These are phyloP conservation scores for Fusarium denticulatum DNA, from an alignment of 2,329 filamentous ascomycete genomes.

Conservation along the genomic window DNA sequence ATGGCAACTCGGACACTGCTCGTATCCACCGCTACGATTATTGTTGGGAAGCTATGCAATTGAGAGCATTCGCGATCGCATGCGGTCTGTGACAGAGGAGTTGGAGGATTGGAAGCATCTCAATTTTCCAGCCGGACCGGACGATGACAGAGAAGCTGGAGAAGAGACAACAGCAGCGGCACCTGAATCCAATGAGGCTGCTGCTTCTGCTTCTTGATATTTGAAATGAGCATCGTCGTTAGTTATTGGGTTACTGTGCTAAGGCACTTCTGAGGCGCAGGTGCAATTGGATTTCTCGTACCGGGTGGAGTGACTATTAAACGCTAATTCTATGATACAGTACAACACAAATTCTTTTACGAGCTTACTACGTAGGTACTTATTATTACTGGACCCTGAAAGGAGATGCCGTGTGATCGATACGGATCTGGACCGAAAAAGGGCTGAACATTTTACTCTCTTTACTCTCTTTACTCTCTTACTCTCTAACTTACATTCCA, in stretches of 20 bases:
- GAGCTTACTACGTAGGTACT: constrained; percentile 2
- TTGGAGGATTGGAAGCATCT: constrained; percentile 93
- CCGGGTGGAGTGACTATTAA: background rate
- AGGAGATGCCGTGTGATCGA: constrained; percentile 7
- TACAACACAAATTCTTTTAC: constrained; percentile 13
- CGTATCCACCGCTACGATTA: constrained; percentile 87
- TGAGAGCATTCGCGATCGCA: constrained; percentile 89
- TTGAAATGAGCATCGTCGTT: background rate
- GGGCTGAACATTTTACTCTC: constrained; percentile 3
- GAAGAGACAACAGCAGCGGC: constrained; percentile 21
- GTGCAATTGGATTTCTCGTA: background rate
- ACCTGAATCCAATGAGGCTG: constrained; percentile 19
- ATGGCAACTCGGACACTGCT: constrained; percentile 94
- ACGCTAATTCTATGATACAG: constrained; percentile 19
- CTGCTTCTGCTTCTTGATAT: constrained; percentile 15
- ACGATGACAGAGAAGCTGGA: constrained; percentile 39
- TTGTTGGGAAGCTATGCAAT: constrained; percentile 94
- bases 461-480: background rate
- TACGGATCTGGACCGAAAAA: constrained; percentile 7
- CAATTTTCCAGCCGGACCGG: constrained; percentile 65
- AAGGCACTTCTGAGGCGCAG: background rate
- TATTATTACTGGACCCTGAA: constrained; percentile 13
- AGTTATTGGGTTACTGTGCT: background rate
- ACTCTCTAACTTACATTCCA: background rate
- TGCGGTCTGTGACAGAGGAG: constrained; percentile 93